A percentile compares a stretch with the other conserved stretches of the same genome.
Evolutionary conservation across 2,329 filamentous ascomycete species (phyloP).

Genomic region (Ophiostoma angusticollis): DNA sequence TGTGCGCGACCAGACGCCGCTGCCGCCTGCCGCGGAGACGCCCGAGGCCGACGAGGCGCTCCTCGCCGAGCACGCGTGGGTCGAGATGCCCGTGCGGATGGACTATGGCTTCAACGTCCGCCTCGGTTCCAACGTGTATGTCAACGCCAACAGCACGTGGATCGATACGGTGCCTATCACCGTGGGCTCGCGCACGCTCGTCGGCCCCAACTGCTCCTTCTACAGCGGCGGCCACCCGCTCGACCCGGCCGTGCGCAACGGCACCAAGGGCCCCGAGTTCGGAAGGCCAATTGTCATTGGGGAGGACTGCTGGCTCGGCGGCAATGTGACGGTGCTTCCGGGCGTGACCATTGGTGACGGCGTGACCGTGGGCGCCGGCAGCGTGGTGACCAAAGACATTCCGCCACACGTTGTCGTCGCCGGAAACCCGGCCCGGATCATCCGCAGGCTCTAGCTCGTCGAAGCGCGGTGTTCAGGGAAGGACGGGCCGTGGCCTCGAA

Average conservation of each 20-base stretch:
- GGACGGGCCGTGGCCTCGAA: background rate
- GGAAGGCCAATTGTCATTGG: slow-evolving; percentile 64
- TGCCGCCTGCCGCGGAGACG: slow-evolving; percentile 46
- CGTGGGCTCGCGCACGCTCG: slow-evolving; percentile 63
- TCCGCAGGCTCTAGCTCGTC: slow-evolving; percentile 27
- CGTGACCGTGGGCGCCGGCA: slow-evolving; percentile 63
- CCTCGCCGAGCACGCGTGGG: slow-evolving; percentile 52
- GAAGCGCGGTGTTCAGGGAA: too few relatives aligned
- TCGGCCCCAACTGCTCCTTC: slow-evolving; percentile 68
- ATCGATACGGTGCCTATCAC: slow-evolving; percentile 64
- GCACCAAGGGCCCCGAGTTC: slow-evolving; percentile 59
- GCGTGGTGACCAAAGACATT: slow-evolving; percentile 71
- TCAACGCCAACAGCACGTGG: slow-evolving; percentile 63
- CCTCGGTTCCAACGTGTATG: slow-evolving; percentile 57
- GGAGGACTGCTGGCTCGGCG: slow-evolving; percentile 71
- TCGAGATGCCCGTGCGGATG: slow-evolving; percentile 55
- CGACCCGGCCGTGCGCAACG: slow-evolving; percentile 61
- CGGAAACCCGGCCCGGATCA: slow-evolving; percentile 53
- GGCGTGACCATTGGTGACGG: slow-evolving; percentile 70
- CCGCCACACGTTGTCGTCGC: slow-evolving; percentile 48
- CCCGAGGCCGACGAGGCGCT: slow-evolving; percentile 51
- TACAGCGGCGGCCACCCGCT: slow-evolving; percentile 66
- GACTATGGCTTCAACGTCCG: slow-evolving; percentile 70
- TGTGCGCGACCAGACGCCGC: slow-evolving; percentile 42
- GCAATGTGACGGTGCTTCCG: slow-evolving; percentile 56